Percentiles rank a stretch among this genome's conserved stretches.
phyloP scores from a whole-genome alignment of 164 flowering plant genomes.

The Liquidambar formosana region DNA sequence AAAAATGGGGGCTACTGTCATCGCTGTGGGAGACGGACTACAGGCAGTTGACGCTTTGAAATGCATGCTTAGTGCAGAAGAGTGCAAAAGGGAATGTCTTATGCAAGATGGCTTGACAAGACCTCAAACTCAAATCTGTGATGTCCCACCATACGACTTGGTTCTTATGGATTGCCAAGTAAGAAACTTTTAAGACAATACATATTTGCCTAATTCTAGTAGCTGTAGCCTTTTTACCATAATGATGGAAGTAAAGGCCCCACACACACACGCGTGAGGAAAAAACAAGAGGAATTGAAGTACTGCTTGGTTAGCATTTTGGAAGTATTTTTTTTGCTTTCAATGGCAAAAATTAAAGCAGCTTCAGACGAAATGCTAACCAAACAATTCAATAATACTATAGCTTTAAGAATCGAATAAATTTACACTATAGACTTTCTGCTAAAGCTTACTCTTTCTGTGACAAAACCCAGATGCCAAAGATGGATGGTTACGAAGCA shows the following conservation, averaged over 20 bases:
- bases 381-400: too few relatives aligned
- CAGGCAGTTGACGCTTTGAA: constrained; percentile 90
- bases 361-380: too few relatives aligned
- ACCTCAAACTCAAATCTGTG: constrained; percentile 25
- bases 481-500: constrained; percentile 99
- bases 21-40: constrained; percentile 83
- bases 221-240: too few relatives aligned
- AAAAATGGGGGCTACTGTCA: constrained; percentile 82
- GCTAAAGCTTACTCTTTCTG: neutral
- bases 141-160: constrained; percentile 60
- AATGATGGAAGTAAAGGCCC: too few relatives aligned
- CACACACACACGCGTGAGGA: too few relatives aligned
- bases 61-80: constrained; percentile 31
- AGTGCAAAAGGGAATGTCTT: constrained; percentile 21
- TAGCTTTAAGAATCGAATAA: too few relatives aligned
- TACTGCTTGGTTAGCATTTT: too few relatives aligned
- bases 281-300: neutral
- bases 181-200: constrained; percentile 19
- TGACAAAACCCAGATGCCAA: constrained; percentile 82
- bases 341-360: too few relatives aligned
- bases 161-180: constrained; percentile 98
- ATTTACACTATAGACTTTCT: neutral
- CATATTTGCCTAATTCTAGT: neutral
- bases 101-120: constrained; percentile 23
- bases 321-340: neutral